A percentile compares a stretch with the other conserved stretches of the same genome.
Conservation (phyloP, 805 yeast genomes). For the Pichia paraexigua region DNA sequence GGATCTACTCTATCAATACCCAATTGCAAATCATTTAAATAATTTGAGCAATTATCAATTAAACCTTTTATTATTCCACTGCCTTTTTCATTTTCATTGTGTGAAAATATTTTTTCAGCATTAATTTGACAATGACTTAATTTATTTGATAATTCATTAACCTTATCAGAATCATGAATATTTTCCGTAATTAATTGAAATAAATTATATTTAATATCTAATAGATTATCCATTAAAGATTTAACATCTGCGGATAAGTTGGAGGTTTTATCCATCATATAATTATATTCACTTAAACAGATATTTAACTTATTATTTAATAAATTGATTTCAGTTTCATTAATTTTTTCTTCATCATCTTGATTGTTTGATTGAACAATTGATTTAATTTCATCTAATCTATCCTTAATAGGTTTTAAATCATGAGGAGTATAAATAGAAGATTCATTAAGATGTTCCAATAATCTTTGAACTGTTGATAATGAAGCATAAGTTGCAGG, state of each 20-base stretch:
- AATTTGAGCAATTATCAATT: conserved; percentile 74
- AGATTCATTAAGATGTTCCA: conserved; percentile 76
- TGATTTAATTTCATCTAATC: conserved; percentile 60
- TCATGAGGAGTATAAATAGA: conserved; percentile 81
- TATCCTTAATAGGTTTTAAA: conserved; percentile 62
- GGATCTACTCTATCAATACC: conserved; percentile 39
- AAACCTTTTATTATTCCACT: conserved; percentile 60
- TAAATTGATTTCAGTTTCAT: conserved; percentile 31
- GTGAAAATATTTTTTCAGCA: conserved; percentile 17
- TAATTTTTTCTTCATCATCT: conserved; percentile 15
- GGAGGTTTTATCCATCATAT: conserved; percentile 49
- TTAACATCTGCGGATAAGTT: conserved; percentile 44
- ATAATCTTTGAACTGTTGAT: conserved; percentile 74
- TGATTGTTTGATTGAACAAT: conserved; percentile 46
- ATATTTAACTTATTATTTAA: conserved; percentile 58
- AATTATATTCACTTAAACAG: conserved; percentile 50
- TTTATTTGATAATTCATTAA: conserved; percentile 12
- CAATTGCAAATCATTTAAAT: conserved; percentile 59
- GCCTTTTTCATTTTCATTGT: conserved; percentile 21
- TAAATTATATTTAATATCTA: conserved; percentile 53
- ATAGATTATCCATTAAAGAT: conserved; percentile 49
- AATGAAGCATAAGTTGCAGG: conserved; percentile 92
- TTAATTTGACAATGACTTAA: conserved; percentile 19
- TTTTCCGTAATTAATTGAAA: conserved; percentile 45
- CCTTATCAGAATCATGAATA: conserved; percentile 16